Evolutionary conservation across 768 basidiomycete genomes (phyloP).

Genomic region (Hygrocybe coccinea): DNA sequence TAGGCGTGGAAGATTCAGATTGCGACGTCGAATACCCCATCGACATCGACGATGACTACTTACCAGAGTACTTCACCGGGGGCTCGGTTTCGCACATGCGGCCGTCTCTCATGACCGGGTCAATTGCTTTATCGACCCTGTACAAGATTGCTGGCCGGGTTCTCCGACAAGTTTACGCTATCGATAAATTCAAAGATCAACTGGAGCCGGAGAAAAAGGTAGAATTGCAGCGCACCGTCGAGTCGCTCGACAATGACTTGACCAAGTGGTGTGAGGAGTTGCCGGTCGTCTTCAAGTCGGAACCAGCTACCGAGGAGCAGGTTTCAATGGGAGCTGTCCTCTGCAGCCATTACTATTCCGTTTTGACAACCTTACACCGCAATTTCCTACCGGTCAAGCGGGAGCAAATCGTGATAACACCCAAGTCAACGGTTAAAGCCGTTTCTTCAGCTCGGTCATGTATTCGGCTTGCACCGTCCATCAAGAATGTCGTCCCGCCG

Average conservation of each 20-base stretch:
- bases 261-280: slow-evolving; percentile 81
- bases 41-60: slow-evolving; percentile 74
- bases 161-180: slow-evolving; percentile 74
- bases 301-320: slow-evolving; percentile 69
- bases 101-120: slow-evolving; percentile 77
- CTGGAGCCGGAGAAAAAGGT: slow-evolving; percentile 68
- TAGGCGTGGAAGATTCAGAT: slow-evolving; percentile 85
- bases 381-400: slow-evolving; percentile 79
- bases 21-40: slow-evolving; percentile 85
- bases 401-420: slow-evolving; percentile 55
- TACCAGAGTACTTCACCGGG: slow-evolving; percentile 69
- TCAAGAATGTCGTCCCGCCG: slow-evolving; percentile 76
- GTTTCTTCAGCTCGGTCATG: slow-evolving; percentile 81
- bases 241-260: slow-evolving; percentile 70
- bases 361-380: slow-evolving; percentile 81
- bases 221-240: slow-evolving; percentile 75
- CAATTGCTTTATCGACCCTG: slow-evolving; percentile 66
- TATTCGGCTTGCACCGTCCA: slow-evolving; percentile 78
- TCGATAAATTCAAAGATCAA: slow-evolving; percentile 71
- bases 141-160: slow-evolving; percentile 85
- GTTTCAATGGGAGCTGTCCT: slow-evolving; percentile 82
- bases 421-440: slow-evolving; percentile 74
- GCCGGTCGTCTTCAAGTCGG: slow-evolving; percentile 68
- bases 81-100: slow-evolving; percentile 50
- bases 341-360: slow-evolving; percentile 85